Evolutionary conservation across 257 asterid genomes (phyloP).

Genomic region (Jasminum sambac): DNA sequence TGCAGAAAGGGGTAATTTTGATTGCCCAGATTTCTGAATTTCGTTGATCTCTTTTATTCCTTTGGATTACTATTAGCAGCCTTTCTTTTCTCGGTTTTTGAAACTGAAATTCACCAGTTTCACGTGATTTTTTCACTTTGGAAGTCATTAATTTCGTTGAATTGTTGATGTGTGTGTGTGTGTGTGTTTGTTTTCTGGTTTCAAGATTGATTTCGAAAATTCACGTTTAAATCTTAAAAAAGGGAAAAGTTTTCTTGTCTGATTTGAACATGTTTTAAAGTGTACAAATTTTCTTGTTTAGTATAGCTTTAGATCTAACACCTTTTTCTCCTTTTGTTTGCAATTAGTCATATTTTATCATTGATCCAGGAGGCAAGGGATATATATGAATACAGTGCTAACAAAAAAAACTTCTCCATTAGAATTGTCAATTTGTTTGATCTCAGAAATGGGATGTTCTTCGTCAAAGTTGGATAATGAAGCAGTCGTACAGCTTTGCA

Average conservation of each 20-base stretch:
- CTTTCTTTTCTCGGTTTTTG: not conserved
- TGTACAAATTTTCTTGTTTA: not conserved
- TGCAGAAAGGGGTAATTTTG: not conserved
- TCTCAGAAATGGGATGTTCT: slow-evolving; percentile 86
- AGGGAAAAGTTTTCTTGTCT: not conserved
- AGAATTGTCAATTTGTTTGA: slow-evolving; percentile 47
- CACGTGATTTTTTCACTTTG: not conserved
- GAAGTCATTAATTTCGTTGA: not conserved
- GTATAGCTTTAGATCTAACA: not conserved
- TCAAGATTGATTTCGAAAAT: not conserved
- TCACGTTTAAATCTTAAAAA: not conserved
- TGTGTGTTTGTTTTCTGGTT: not conserved
- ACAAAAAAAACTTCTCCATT: slow-evolving; percentile 35
- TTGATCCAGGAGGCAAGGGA: not conserved
- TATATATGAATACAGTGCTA: slow-evolving; percentile 56
- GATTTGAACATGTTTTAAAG: not conserved
- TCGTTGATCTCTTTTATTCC: not conserved
- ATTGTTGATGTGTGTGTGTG: not conserved
- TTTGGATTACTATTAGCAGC: not conserved
- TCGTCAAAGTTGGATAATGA: slow-evolving; percentile 88
- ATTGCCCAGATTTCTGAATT: not conserved
- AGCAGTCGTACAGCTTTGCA: slow-evolving; percentile 85
- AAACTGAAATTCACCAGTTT: not conserved
- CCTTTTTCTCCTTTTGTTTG: not conserved
- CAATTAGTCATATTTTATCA: not conserved